Percentiles rank a stretch among this genome's conserved stretches.
Conservation (phyloP, 2,329 filamentous ascomycete genomes). For the Aspergillus glaucus region DNA sequence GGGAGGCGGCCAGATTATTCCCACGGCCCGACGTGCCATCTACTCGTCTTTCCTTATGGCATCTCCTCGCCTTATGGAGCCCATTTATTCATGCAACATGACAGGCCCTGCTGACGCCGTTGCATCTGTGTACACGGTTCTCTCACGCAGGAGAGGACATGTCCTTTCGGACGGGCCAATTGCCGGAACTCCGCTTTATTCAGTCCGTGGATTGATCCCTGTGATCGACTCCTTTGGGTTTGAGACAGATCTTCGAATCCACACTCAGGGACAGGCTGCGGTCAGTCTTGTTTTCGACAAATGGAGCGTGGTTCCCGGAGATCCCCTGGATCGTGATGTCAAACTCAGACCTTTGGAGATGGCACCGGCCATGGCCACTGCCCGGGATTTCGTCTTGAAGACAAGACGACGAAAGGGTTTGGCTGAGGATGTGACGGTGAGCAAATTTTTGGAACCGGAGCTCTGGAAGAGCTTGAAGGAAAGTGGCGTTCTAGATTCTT, state of each 20-base stretch:
- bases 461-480: slow-evolving; percentile 83
- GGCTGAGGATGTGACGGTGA: slow-evolving; percentile 90
- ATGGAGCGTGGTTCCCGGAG: slow-evolving; percentile 93
- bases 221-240: slow-evolving; percentile 98
- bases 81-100: slow-evolving; percentile 87
- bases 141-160: slow-evolving; percentile 81
- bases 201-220: slow-evolving; percentile 82
- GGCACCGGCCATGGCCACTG: slow-evolving; percentile 79
- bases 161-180: slow-evolving; percentile 92
- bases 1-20: slow-evolving; percentile 94
- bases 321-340: slow-evolving; percentile 84
- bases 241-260: slow-evolving; percentile 92
- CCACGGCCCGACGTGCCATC: slow-evolving; percentile 83
- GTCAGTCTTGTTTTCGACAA: slow-evolving; percentile 90
- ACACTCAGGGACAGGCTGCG: slow-evolving; percentile 87
- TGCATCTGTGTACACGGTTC: slow-evolving; percentile 81
- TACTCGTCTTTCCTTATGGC: slow-evolving; percentile 98
- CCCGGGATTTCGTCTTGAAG: slow-evolving; percentile 94
- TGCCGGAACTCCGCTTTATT: slow-evolving; percentile 88
- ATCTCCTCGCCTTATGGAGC: slow-evolving; percentile 92
- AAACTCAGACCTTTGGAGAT: slow-evolving; percentile 79
- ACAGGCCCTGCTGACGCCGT: slow-evolving; percentile 87
- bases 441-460: slow-evolving; percentile 93
- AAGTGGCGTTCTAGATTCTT: slow-evolving; percentile 73
- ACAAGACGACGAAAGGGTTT: slow-evolving; percentile 87